A percentile compares a stretch with the other conserved stretches of the same genome.
Conservation (phyloP, 2,329 filamentous ascomycete species). For the Microsporum ferrugineum region DNA sequence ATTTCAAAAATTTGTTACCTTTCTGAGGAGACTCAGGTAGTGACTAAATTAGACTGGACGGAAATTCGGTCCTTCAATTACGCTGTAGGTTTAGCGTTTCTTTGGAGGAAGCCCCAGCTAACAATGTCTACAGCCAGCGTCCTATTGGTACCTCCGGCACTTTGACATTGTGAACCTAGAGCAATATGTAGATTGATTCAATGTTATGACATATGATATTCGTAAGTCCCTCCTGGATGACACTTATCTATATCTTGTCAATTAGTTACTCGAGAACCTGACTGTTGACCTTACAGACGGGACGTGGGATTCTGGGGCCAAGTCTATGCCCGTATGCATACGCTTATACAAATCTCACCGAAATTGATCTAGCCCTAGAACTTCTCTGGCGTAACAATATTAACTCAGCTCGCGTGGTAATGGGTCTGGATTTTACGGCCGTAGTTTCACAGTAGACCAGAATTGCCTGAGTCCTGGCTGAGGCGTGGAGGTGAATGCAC, state of each 20-base stretch:
- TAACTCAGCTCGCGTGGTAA: conserved; percentile 18
- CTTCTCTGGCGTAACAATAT: conserved; percentile 22
- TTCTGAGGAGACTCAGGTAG: conserved; percentile 12
- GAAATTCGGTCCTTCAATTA: conserved; percentile 15
- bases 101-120: not conserved
- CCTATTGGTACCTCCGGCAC: conserved; percentile 23
- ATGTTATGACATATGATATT: conserved; percentile 24
- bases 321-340: conserved; percentile 16
- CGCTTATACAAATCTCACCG: conserved; percentile 25
- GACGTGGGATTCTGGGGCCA: conserved; percentile 19
- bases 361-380: conserved; percentile 21
- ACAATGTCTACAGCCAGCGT: conserved; percentile 12
- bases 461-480: conserved; percentile 24
- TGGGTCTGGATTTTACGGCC: conserved; percentile 24
- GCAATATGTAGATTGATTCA: conserved; percentile 18
- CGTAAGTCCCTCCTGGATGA: conserved; percentile 7
- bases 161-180: conserved; percentile 18
- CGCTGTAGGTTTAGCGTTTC: conserved; percentile 6
- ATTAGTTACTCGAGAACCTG: no score
- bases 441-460: conserved; percentile 17
- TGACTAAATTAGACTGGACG: conserved; percentile 11
- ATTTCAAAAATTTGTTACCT: conserved; percentile 26
- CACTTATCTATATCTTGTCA: not conserved
- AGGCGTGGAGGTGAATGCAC: conserved; percentile 23
- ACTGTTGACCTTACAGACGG: conserved; percentile 11